phyloP scores from a whole-genome alignment of 345 rosid species.

The Eucalyptus melliodora region DNA sequence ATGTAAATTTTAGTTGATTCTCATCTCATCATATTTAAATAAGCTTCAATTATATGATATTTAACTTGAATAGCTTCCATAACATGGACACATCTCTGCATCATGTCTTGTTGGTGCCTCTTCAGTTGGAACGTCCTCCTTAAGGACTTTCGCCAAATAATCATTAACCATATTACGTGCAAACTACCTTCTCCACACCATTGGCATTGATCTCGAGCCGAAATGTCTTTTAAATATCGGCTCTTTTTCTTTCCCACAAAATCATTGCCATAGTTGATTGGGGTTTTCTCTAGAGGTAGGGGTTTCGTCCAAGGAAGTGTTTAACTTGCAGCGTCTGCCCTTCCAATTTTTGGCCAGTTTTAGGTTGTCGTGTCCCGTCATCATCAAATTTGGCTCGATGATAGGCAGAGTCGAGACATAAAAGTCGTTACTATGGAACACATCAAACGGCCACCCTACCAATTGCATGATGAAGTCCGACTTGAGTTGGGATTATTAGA shows the following conservation, averaged over 20 bases:
- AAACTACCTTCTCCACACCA: not conserved
- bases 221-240: not conserved
- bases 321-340: rapidly evolving
- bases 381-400: not conserved
- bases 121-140: not conserved
- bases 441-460: not conserved
- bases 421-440: not conserved
- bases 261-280: not conserved
- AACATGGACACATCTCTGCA: not conserved
- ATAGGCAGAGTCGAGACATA: not conserved
- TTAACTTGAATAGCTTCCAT: not conserved
- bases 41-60: too few relatives aligned
- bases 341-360: not conserved
- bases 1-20: too few relatives aligned
- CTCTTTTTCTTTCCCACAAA: not conserved
- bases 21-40: not conserved
- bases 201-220: not conserved
- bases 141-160: not conserved
- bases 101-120: not conserved
- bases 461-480: not conserved
- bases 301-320: not conserved
- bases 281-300: not conserved
- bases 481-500: not conserved
- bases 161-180: not conserved
- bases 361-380: not conserved